phyloP scores from a whole-genome alignment of 768 basidiomycete genomes.

The Leucogyrophana mollusca region DNA sequence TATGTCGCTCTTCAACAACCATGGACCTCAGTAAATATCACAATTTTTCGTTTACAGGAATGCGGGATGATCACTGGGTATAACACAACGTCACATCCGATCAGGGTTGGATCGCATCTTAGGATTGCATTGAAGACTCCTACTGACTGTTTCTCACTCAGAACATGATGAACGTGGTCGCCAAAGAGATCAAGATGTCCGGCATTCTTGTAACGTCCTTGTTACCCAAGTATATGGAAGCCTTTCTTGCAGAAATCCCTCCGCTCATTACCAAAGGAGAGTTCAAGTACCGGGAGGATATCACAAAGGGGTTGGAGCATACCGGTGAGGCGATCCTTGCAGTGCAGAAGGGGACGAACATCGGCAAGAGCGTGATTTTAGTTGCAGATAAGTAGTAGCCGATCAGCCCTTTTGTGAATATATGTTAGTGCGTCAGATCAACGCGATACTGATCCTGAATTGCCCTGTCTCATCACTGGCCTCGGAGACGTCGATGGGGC shows the following conservation, averaged over 20 bases:
- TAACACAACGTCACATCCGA: conserved; percentile 7
- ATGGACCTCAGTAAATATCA: too few species aligned
- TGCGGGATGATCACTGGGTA: conserved; percentile 24
- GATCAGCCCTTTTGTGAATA: too few species aligned
- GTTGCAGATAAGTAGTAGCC: too few species aligned
- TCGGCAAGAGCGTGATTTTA: too few species aligned
- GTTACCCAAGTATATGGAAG: conserved; percentile 29
- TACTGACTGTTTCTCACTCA: conserved; percentile 18
- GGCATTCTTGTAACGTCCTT: conserved; percentile 32
- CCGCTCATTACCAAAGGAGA: conserved; percentile 40
- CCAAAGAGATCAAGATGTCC: conserved; percentile 38
- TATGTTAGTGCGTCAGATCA: too few species aligned
- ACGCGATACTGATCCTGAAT: too few species aligned
- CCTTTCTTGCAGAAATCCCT: conserved; percentile 41
- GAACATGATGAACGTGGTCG: conserved; percentile 39
- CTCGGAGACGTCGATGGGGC: too few species aligned
- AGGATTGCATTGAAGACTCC: not conserved
- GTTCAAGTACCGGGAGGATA: conserved; percentile 44
- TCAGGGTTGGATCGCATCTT: conserved; percentile 6
- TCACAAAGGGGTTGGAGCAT: conserved; percentile 39
- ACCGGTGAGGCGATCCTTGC: conserved; percentile 25
- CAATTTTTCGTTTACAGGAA: conserved; percentile 22
- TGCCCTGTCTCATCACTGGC: too few species aligned
- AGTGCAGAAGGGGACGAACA: too few species aligned
- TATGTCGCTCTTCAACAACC: not conserved